A percentile compares a stretch with the other conserved stretches of the same genome.
Evolutionary conservation across 2,329 filamentous ascomycete species (phyloP).

Genomic region (Capronia epimyces): DNA sequence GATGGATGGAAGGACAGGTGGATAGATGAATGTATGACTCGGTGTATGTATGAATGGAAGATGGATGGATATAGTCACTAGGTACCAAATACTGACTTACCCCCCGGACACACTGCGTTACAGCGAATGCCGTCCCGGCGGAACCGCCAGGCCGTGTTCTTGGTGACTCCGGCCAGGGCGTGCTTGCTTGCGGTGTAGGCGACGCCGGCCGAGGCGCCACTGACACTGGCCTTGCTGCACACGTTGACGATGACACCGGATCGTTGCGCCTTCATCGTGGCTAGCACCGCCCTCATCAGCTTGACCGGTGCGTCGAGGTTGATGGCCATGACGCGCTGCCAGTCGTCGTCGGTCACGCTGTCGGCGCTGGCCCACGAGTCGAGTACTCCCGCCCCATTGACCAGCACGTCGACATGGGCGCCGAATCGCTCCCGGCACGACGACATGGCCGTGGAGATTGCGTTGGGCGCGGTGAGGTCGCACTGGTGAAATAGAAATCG

Average conservation of each 20-base stretch:
- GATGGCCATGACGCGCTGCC: conserved; percentile 39
- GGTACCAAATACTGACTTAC: too few relatives aligned
- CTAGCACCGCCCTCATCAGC: conserved; percentile 43
- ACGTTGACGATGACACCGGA: conserved; percentile 40
- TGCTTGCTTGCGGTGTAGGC: conserved; percentile 54
- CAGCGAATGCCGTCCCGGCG: conserved; percentile 50
- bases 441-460: background rate
- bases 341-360: conserved; percentile 37
- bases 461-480: conserved; percentile 1
- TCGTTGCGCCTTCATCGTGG: background rate
- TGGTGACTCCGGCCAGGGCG: conserved; percentile 47
- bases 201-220: conserved; percentile 36
- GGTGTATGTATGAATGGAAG: too few relatives aligned
- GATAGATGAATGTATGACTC: too few relatives aligned
- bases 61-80: too few relatives aligned
- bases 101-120: conserved; percentile 49
- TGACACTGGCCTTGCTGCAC: conserved; percentile 37
- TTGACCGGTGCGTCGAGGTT: conserved; percentile 44
- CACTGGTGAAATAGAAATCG: conserved; percentile 1
- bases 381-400: conserved; percentile 44
- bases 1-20: too few relatives aligned
- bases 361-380: conserved; percentile 31
- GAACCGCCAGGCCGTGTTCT: conserved; percentile 55
- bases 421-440: background rate
- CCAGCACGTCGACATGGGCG: conserved; percentile 38